These are phyloP conservation scores for Pythium sp. DNA, from an alignment of 352 stramenopile species.

Conservation along the genomic window DNA sequence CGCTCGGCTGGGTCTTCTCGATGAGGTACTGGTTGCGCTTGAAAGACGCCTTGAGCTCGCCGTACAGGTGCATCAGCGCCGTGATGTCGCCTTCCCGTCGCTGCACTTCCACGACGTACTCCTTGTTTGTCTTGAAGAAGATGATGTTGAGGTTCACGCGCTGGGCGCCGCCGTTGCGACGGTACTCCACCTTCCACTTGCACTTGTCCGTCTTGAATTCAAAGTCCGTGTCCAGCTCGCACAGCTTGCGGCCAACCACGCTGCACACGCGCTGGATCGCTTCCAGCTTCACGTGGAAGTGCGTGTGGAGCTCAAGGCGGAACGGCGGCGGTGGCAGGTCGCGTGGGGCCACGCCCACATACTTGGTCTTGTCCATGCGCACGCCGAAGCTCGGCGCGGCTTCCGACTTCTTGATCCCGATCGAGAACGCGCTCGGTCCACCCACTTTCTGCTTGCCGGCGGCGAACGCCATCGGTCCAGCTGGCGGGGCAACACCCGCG, in stretches of 20 bases:
- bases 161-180: conserved; percentile 43
- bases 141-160: conserved; percentile 77
- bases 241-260: conserved; percentile 77
- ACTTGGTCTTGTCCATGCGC: conserved; percentile 74
- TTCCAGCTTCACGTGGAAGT: conserved; percentile 85
- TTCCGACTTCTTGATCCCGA: conserved; percentile 23
- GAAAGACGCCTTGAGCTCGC: conserved; percentile 75
- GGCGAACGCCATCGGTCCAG: conserved; percentile 43
- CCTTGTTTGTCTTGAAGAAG: conserved; percentile 72
- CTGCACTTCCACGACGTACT: conserved; percentile 76
- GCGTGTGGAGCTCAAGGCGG: conserved; percentile 82
- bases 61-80: conserved; percentile 74
- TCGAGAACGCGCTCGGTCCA: conserved; percentile 23
- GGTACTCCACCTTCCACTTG: conserved; percentile 88
- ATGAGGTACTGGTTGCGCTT: conserved; percentile 68
- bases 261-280: conserved; percentile 72
- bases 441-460: conserved; percentile 32
- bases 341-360: conserved; percentile 60
- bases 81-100: conserved; percentile 79
- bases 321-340: conserved; percentile 76
- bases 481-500: conserved; percentile 25
- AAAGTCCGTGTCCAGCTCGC: conserved; percentile 83
- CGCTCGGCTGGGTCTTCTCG: conserved; percentile 44
- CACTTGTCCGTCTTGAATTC: conserved; percentile 83
- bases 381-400: conserved; percentile 44